Base-by-base conservation (phyloP, 225 moss, liverwort and hornwort genomes). In the Ulota crispa region DNA sequence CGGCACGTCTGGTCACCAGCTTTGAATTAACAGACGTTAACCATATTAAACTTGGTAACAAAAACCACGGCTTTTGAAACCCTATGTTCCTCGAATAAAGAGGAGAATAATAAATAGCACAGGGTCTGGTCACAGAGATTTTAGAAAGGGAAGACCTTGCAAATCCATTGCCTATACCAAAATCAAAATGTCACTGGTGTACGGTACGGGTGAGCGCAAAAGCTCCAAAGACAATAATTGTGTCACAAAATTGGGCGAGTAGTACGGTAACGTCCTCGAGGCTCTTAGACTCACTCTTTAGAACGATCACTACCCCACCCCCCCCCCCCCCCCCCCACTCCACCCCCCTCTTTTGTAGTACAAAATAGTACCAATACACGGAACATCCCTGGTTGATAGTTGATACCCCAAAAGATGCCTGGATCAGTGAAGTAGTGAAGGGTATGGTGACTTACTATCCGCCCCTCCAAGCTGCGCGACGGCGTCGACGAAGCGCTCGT, bases 401-500 rank as follows among this genome's bases (percentile, higher is more conserved):
- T 7, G 30, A 27, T 54, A 19, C 37, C 16, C 54, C 41, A 27
- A 69, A 27, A 26, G 14, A 26, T 43, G 59, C 14, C 13, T 34
- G 69, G 65, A 78, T 78, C 34, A 56, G 63, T 77, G 64, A 61
- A 64, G 41, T 20, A 61, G 82, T 69, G 21, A 63, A 63, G 23
- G 32, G 77, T 34, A 21, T 23, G 18, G n/a, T 41, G 62, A 75
- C 87, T 83, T 85, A 90, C 89, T 90, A 9, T 90, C 89, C 9
- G 89, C 89, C 28, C 89, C 89, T 41, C 89, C 89, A 4, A 90
- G 87, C 79, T 90, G 89, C 53, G 85, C 63, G 55, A 90, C 89
- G 71, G 89, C 89, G 79, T 90, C 89, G 3, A 90, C 85, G 67
- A 90, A 87, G 78, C 89, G 89, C 74, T 90, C 89, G 81, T 90